Evolutionary conservation across 2,329 filamentous ascomycete species (phyloP), one percentile per base, ranked within the genome.

Genomic region (Teratosphaeria destructans): DNA sequence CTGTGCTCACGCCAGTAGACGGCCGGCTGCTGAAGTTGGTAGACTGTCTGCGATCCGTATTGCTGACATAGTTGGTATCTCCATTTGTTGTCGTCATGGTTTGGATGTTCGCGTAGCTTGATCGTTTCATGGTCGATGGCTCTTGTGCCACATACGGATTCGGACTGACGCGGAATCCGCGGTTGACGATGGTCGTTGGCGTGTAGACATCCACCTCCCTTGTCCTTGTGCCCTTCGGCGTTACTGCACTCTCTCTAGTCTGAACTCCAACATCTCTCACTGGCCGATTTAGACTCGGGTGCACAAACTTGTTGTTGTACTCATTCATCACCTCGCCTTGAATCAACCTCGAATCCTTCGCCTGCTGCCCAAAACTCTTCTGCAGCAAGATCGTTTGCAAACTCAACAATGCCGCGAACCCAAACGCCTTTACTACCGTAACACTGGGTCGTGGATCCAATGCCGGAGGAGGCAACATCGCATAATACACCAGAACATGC

Each of bases 251-350:
- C 67, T 68, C 72, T 0, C 83, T 84, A 60, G 87, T 86, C 72
- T 97, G 93, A 0, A 88, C 94, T 5, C 85, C 88, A 1, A 93
- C 90, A 68, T 88, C 83, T 64, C 86, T 79, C 64, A 95, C 89
- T 5, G 88, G 79, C 7, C 88, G 89, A 66, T 95, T 89, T n/a
- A 95, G 83, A 11, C 86, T 82, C 2, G 94, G 94, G 69, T 95
- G 90, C 0, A 99, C 94, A 70, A 88, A 96, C 76, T 99, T 99
- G 66, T 85, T 89, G 71, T 97, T 90, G 71, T 99, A 99, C 75
- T 99, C 94, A 71, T 91, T 87, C 75, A 97, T 81, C 5, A 97
- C 93, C 74, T 97, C 89, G 67, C 88, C 90, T 66, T 95, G 90
- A 60, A 99, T 88, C 54, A 96, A 81, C 2, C 85, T 81, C 1